These are phyloP conservation scores for Penicillium polonicum DNA, from an alignment of 2,329 filamentous ascomycete species.

Conservation along the genomic window DNA sequence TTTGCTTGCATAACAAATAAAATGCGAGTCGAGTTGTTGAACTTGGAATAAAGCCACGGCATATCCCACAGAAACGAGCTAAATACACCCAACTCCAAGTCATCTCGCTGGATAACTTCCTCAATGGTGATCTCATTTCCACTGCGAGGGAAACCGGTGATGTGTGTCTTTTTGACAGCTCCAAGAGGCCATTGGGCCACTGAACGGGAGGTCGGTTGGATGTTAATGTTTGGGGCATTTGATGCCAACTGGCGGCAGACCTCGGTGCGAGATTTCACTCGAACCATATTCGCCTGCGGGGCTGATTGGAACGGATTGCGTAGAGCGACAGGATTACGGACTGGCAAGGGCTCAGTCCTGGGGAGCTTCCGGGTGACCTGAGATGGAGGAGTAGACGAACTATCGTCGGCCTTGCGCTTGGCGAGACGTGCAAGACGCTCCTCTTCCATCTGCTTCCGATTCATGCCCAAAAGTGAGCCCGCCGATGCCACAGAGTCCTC, in stretches of 20 bases:
- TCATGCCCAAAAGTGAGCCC: constrained; percentile 53
- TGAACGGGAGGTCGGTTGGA: constrained; percentile 20
- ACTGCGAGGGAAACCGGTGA: constrained; percentile 58
- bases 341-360: constrained; percentile 11
- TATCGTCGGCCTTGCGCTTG: constrained; percentile 54
- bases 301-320: not conserved
- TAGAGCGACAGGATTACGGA: not conserved
- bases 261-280: not conserved
- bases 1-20: constrained; percentile 64
- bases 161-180: constrained; percentile 78
- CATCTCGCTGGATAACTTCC: constrained; percentile 73
- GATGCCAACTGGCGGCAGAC: constrained; percentile 4
- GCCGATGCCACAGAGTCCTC: no score
- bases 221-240: not conserved
- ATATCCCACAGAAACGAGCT: constrained; percentile 87
- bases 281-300: not conserved
- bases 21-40: constrained; percentile 61
- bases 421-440: constrained; percentile 71
- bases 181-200: constrained; percentile 57
- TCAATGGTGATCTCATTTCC: constrained; percentile 81
- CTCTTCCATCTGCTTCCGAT: constrained; percentile 81
- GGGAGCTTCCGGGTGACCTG: constrained; percentile 27
- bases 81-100: constrained; percentile 73
- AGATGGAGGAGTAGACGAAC: constrained; percentile 34
- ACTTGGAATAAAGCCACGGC: constrained; percentile 72